Evolutionary conservation across 2,329 filamentous ascomycete genomes (phyloP).

Genomic region (Chaetothyriales sp.): DNA sequence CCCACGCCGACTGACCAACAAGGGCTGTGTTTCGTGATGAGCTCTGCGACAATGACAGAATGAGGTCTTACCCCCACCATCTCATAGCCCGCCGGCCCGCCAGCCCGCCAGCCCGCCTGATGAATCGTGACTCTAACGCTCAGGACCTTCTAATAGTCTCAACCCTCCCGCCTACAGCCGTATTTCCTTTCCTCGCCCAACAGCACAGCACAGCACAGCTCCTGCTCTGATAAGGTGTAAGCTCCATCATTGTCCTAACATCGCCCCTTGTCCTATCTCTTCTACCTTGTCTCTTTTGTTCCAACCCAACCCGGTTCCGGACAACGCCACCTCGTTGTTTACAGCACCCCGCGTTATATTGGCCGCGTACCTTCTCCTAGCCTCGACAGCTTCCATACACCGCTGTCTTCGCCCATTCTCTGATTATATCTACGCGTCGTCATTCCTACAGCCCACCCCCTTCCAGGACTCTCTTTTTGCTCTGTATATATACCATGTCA

Average conservation of each 20-base stretch:
- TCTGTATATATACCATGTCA: neutral
- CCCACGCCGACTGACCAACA: neutral
- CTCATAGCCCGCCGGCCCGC: neutral
- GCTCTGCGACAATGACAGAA: no score
- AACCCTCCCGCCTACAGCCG: neutral
- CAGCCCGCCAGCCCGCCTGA: neutral
- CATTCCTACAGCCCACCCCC: neutral
- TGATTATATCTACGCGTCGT: neutral
- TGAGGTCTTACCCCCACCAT: no score
- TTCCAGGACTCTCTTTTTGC: neutral
- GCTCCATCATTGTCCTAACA: neutral
- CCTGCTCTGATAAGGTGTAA: neutral
- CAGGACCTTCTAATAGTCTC: neutral
- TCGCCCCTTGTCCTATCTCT: conserved; percentile 1
- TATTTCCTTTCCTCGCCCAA: neutral
- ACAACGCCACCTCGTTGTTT: neutral
- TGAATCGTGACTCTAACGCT: neutral
- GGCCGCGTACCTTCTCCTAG: neutral
- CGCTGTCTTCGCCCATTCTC: neutral
- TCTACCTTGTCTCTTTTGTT: neutral
- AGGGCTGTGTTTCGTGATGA: neutral
- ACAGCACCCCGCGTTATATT: neutral
- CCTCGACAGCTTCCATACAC: neutral
- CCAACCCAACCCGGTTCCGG: neutral
- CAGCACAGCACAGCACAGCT: neutral